Percentiles rank a stretch among this genome's conserved stretches.
Conservation (phyloP, 805 yeast species). For the Starmerella vaccinii region DNA sequence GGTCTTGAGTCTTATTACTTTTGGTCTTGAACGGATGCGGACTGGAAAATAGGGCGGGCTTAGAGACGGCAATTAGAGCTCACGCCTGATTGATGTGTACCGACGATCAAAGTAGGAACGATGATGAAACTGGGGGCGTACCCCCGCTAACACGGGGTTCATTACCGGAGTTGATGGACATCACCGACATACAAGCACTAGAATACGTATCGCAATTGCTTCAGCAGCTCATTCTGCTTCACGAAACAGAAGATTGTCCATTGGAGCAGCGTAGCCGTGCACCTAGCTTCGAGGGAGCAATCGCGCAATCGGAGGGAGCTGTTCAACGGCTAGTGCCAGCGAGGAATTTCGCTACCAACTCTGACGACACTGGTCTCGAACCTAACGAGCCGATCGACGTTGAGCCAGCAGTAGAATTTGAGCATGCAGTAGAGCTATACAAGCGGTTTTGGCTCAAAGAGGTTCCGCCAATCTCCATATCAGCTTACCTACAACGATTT, state of each 20-base stretch:
- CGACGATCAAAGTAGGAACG: neutral
- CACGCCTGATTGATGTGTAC: neutral
- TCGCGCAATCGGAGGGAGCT: neutral
- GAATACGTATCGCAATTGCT: constrained; percentile 22
- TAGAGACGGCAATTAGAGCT: neutral
- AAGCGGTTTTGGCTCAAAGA: constrained; percentile 26
- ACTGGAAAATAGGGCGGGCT: too few relatives aligned
- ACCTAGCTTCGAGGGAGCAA: constrained; percentile 18
- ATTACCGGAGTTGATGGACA: constrained; percentile 11
- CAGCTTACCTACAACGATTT: constrained; percentile 30
- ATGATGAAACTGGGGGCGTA: neutral
- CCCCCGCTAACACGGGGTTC: neutral
- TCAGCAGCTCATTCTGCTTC: constrained; percentile 19
- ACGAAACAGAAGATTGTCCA: constrained; percentile 12
- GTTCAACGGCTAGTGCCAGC: neutral
- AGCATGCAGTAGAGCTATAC: constrained; percentile 12
- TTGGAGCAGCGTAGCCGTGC: constrained; percentile 7
- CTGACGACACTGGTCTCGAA: neutral
- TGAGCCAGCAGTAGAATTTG: constrained; percentile 6
- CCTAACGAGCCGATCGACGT: neutral
- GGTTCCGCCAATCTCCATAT: constrained; percentile 26
- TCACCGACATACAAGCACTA: constrained; percentile 24
- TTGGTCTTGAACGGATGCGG: neutral
- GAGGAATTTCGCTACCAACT: neutral
- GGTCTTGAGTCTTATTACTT: neutral